Base-by-base conservation (phyloP, 2,329 filamentous ascomycete genomes). In the Thelonectria rubi region DNA sequence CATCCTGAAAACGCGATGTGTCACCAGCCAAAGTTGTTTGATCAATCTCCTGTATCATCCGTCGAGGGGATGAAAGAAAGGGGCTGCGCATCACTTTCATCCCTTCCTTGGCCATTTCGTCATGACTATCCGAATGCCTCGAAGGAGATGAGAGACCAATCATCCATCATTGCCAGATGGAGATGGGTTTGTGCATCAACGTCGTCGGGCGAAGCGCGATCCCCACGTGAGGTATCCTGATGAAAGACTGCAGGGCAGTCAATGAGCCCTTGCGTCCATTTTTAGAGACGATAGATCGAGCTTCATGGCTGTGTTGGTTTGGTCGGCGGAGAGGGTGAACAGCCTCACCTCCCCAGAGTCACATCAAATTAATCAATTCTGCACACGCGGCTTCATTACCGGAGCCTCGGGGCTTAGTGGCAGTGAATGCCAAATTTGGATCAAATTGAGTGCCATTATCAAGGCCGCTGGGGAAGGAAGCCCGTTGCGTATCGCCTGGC, bases 361-460 rank as follows among this genome's bases (percentile, higher is more conserved):
- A 14, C 17, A 14, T 47, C n/a, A 34, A 48, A 43, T 21, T 30
- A n/a, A 37, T 24, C 24, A 34, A 46, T 48, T 9, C 21, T 56
- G 47, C 26, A 24, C 45, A 43, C 58, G 52, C 51, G 49, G 40
- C 58, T 30, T 47, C 58, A 55, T 40, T 34, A 50, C 48, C 39
- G 58, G 26, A 60, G 30, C 24, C 24, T 54, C 42, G 26, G 53
- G 53, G 53, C 32, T 39, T 42, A 18, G 53, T 48, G 58, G 53
- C 60, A 59, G 60, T 59, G 59, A 62, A 58, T 30, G 17, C 59
- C 50, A 53, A 58, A 58, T 58, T 50, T 62, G 54, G 43, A 26
- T 42, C 30, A 30, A 45, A 9, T 42, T 56, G 47, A 17, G 18
- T 20, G 39, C 45, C 45, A 21, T 14, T 45, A 17, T 11, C 37